These are phyloP conservation scores for Ceratopteris richardii DNA, from an alignment of 75 land plant species.

Conservation along the genomic window DNA sequence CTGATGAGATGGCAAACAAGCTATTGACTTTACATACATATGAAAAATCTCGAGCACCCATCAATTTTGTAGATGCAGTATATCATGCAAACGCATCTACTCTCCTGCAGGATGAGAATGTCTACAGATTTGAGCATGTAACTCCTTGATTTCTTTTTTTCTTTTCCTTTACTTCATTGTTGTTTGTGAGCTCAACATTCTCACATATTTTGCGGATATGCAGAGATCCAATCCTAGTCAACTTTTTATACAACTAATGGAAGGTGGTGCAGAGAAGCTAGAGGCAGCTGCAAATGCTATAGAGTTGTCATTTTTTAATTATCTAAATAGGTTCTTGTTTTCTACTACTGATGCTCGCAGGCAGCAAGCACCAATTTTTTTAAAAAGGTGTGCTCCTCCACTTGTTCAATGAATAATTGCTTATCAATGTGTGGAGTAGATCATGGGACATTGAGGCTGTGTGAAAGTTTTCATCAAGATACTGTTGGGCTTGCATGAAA, in stretches of 20 bases:
- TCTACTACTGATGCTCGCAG: conserved; percentile 14
- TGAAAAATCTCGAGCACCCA: conserved; percentile 63
- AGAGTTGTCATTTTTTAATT: conserved; percentile 63
- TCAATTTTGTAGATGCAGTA: conserved; percentile 49
- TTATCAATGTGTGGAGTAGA: too few relatives aligned
- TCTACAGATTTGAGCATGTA: conserved; percentile 88
- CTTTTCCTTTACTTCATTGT: too few relatives aligned
- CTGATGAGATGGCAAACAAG: conserved; percentile 78
- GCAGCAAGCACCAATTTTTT: not conserved
- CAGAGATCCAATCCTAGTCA: conserved; percentile 47
- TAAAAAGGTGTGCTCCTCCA: not conserved
- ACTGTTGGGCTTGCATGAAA: too few relatives aligned
- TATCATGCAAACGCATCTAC: conserved; percentile 87
- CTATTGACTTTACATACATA: conserved; percentile 74
- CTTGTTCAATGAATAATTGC: too few relatives aligned
- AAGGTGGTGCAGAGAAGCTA: conserved; percentile 64
- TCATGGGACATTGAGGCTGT: too few relatives aligned
- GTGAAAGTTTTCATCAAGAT: not conserved
- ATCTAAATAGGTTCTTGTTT: conserved; percentile 57
- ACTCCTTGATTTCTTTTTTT: too few relatives aligned
- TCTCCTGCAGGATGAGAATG: conserved; percentile 74
- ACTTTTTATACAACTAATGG: conserved; percentile 73
- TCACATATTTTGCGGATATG: not conserved
- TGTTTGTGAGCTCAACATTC: not conserved
- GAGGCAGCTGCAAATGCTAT: conserved; percentile 71